Evolutionary conservation across 1,284 basidiomycete species (phyloP), one percentile per base, ranked within the genome.

Genomic region (Cutaneotrichosporon cutaneum): DNA sequence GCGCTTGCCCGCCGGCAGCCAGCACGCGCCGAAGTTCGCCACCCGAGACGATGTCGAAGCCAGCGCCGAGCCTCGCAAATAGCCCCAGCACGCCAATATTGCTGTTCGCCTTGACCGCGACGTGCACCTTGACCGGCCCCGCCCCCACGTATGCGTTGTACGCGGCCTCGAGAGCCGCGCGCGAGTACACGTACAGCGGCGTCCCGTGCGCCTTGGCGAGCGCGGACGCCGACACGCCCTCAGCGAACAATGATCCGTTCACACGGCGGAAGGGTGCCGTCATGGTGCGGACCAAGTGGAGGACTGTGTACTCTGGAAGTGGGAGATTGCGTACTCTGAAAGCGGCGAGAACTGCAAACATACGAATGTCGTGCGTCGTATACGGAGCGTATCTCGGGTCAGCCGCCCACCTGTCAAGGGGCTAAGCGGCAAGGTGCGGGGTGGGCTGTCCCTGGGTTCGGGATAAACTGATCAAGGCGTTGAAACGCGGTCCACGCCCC

Each of bases 131-230:
- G 30, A 59, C 51, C 2, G 35, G 18, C 6, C 3, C 39, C 16
- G 26, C 18, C 51, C 35, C 35, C 11, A 36, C 18, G 39, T n/a
- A 42, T n/a, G 39, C 56, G 0, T 45, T 33, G 52, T 53, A 62
- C 3, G 61, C 56, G 3, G 32, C 30, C 4, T 52, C 42, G 33
- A 62, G 53, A 3, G 61, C 61, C 10, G 35, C 21, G 11, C 61
- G 61, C 27, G 61, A 62, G 61, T 62, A 62, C 27, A 62, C 56
- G 45, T 62, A 62, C 18, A 62, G 56, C 35, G 61, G 61, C 11
- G 61, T 58, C 35, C 61, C 61, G 52, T 62, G 24, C 16, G 21
- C 3, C n/a, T n/a, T 11, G 3, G 61, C 61, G 21, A 62, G 56
- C 11, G 32, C 6, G 14, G 52, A 7, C 10, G 21, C 52, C 3